These are phyloP conservation scores for Astathelohania contejeani DNA, from an alignment of 371 early-diverging fungal genomes.

Conservation along the genomic window DNA sequence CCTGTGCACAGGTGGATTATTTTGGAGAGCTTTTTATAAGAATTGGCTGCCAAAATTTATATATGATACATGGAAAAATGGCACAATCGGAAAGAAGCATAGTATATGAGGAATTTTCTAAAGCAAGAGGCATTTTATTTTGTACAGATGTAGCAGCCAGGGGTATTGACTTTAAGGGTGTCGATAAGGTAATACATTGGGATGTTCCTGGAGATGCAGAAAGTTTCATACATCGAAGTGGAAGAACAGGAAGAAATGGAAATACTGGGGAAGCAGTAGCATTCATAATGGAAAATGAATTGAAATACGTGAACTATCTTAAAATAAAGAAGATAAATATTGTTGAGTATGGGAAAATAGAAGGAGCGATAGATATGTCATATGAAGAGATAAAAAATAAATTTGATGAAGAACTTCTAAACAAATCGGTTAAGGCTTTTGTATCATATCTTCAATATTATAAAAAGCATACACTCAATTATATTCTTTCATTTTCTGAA, in stretches of 20 bases:
- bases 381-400: conserved; percentile 3
- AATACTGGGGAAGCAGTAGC: conserved; percentile 63
- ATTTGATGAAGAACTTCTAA: conserved; percentile 3
- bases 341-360: conserved; percentile 4
- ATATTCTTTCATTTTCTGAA: conserved; percentile 43
- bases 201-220: conserved; percentile 87
- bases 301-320: conserved; percentile 34
- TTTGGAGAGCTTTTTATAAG: conserved; percentile 53
- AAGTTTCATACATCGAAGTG: conserved; percentile 86
- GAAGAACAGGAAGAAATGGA: conserved; percentile 80
- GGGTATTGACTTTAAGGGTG: conserved; percentile 82
- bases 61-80: conserved; percentile 46
- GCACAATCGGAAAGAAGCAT: conserved; percentile 35
- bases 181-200: conserved; percentile 62
- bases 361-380: neutral
- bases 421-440: conserved; percentile 40
- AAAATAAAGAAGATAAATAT: conserved; percentile 19
- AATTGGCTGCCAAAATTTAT: conserved; percentile 11
- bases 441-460: conserved; percentile 47
- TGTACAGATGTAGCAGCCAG: conserved; percentile 93
- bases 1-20: conserved; percentile 47
- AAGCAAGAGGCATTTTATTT: conserved; percentile 58
- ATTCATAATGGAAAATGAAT: conserved; percentile 46
- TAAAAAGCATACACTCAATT: conserved; percentile 46
- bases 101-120: conserved; percentile 33